Conservation (phyloP, 495 filamentous ascomycete species). For the Podospora pseudocomata region DNA sequence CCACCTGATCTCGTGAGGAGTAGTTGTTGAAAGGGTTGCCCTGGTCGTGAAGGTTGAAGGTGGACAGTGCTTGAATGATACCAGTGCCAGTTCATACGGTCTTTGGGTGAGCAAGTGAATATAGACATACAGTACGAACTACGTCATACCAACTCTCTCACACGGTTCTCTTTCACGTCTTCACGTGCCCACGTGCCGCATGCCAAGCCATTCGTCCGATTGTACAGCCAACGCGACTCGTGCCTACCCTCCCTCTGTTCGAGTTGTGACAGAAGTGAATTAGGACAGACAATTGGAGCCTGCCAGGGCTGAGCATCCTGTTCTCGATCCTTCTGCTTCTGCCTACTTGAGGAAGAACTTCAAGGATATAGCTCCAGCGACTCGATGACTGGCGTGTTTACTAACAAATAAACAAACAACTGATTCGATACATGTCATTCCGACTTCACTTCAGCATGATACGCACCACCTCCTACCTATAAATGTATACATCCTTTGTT, state of each 20-base stretch:
- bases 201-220: not conserved
- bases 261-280: not conserved
- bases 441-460: not conserved
- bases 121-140: not conserved
- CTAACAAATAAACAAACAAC: not conserved
- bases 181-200: constrained; percentile 8
- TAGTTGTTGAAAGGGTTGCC: not conserved
- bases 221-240: constrained; percentile 3
- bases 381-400: not conserved
- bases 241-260: constrained; percentile 1
- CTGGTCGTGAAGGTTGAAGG: not conserved
- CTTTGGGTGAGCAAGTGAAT: not conserved
- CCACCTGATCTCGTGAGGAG: not conserved
- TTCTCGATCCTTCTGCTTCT: not conserved
- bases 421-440: not conserved
- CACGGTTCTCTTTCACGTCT: not conserved
- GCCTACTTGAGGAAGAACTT: not conserved
- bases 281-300: not conserved
- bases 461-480: not conserved
- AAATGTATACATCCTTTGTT: constrained; percentile 56
- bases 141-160: not conserved
- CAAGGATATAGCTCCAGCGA: not conserved
- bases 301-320: not conserved
- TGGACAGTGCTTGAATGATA: not conserved
- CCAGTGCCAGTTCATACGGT: not conserved